Evolutionary conservation across 352 stramenopile species (phyloP).

Genomic region (Globisporangium canariense): DNA sequence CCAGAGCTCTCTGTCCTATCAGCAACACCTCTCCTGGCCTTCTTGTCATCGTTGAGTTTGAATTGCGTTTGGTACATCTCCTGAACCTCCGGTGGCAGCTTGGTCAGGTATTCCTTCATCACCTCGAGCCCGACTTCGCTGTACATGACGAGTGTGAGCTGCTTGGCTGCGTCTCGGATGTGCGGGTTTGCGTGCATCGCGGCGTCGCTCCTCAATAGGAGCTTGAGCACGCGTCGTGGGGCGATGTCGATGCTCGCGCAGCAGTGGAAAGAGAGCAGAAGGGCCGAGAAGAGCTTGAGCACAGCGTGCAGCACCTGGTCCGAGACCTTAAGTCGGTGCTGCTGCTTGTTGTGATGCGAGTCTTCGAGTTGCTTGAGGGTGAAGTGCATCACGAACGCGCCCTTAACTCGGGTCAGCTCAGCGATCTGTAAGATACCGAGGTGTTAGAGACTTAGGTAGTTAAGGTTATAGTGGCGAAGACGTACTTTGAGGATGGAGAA

Average conservation of each 20-base stretch:
- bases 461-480: not conserved
- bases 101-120: conserved; percentile 10
- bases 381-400: conserved; percentile 40
- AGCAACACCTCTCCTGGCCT: conserved; percentile 3
- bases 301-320: conserved; percentile 33
- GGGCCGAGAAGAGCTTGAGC: conserved; percentile 37
- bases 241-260: conserved; percentile 47
- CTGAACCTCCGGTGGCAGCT: not conserved
- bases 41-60: not conserved
- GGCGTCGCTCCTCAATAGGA: conserved; percentile 27
- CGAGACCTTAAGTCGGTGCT: conserved; percentile 9
- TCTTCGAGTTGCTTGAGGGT: conserved; percentile 29
- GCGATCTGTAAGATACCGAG: conserved; percentile 22
- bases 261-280: conserved; percentile 43
- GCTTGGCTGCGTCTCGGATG: conserved; percentile 32
- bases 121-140: conserved; percentile 31
- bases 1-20: not conserved
- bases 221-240: conserved; percentile 31
- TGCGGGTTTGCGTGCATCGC: conserved; percentile 38
- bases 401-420: conserved; percentile 26
- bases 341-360: not conserved
- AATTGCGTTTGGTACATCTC: conserved; percentile 12
- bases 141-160: conserved; percentile 35
- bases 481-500: conserved; percentile 27
- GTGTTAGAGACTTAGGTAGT: conserved; percentile 1